Conservation (phyloP, 108 stramenopile species). For the Poteriospumella lacustris region DNA sequence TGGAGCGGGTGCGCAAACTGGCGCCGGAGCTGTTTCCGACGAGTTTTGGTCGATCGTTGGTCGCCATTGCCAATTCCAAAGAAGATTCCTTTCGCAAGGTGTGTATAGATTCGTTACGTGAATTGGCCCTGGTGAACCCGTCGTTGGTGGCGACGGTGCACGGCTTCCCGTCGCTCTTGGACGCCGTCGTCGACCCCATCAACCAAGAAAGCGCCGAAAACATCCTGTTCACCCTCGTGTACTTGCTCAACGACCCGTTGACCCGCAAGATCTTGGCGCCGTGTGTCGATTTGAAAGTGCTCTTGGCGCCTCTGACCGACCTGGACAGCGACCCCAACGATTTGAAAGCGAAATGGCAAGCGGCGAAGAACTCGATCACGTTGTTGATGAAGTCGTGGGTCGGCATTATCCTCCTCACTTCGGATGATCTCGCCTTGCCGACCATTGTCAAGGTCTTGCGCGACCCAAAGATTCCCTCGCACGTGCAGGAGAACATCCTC, state of each 20-base stretch:
- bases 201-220: background rate
- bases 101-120: background rate
- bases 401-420: background rate
- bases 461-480: conserved; percentile 13
- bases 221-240: background rate
- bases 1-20: background rate
- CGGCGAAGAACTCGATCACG: background rate
- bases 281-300: background rate
- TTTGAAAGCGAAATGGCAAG: conserved; percentile 11
- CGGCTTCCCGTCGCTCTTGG: background rate
- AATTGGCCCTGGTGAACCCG: conserved; percentile 4
- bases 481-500: too few relatives aligned
- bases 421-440: background rate
- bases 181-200: conserved; percentile 14
- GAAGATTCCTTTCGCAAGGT: conserved; percentile 12
- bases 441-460: background rate
- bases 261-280: background rate
- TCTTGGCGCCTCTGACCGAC: conserved; percentile 20
- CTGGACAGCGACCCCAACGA: conserved; percentile 14
- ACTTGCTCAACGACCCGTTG: conserved; percentile 1
- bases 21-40: background rate
- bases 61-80: conserved; percentile 1
- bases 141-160: background rate
- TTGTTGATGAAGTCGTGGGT: conserved; percentile 17
- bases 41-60: background rate